phyloP scores from a whole-genome alignment of 176 grass and related monocot species.

The Carex scoparia region DNA sequence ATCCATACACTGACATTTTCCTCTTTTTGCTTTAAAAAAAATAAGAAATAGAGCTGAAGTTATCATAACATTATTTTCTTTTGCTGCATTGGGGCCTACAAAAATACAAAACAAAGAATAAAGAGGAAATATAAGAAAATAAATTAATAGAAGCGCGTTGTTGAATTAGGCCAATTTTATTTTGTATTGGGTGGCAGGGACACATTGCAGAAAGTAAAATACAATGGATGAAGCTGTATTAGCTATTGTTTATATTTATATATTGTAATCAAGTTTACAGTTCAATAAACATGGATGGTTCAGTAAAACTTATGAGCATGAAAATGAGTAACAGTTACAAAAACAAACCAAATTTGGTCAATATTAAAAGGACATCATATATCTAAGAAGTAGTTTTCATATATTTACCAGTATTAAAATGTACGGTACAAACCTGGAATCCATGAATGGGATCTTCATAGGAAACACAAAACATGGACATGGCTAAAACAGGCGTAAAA shows the following conservation, averaged over 20 bases:
- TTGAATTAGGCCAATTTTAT: not conserved
- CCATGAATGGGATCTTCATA: not conserved
- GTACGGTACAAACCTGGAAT: not conserved
- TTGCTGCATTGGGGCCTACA: not conserved
- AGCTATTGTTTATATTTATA: not conserved
- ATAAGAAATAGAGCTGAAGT: not conserved
- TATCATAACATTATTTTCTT: not conserved
- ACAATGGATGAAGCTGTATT: not conserved
- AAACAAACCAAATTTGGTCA: not conserved
- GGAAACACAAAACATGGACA: not conserved
- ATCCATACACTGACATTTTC: not conserved
- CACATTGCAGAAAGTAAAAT: not conserved
- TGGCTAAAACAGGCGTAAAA: not conserved
- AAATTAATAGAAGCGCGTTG: not conserved
- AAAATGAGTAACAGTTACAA: not conserved
- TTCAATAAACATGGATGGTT: not conserved
- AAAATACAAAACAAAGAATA: not conserved
- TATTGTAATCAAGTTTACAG: not conserved
- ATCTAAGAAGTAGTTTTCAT: not conserved
- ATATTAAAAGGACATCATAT: not conserved
- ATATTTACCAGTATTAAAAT: not conserved
- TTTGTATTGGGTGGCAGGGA: not conserved
- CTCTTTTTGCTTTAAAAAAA: too few species aligned
- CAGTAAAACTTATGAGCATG: not conserved
- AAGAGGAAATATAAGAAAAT: not conserved